Conservation (phyloP, 495 filamentous ascomycete genomes). For the Lasiosphaeriaceae sp. region DNA sequence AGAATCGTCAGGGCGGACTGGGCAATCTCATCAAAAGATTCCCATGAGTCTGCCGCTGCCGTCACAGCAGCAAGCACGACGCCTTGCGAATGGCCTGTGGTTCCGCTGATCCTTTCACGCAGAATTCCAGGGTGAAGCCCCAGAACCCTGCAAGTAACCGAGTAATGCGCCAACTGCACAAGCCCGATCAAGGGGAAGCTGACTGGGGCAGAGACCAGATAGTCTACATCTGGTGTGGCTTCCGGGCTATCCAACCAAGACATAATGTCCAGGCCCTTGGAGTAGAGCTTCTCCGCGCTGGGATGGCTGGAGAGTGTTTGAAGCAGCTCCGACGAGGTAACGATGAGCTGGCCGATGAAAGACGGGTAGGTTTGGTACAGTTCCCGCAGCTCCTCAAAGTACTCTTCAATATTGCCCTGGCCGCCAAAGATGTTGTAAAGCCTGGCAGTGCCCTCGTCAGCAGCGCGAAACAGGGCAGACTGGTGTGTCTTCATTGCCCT, state of each 20-base stretch:
- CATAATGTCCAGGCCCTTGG: constrained; percentile 92
- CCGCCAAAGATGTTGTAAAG: constrained; percentile 94
- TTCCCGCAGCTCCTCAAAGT: constrained; percentile 93
- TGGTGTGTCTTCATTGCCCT: constrained; percentile 83
- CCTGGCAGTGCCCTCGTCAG: constrained; percentile 68
- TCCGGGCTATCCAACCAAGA: constrained; percentile 85
- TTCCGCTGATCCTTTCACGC: constrained; percentile 73
- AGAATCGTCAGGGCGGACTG: constrained; percentile 81
- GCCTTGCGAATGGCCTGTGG: constrained; percentile 96
- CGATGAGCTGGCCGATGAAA: constrained; percentile 81
- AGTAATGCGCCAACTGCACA: constrained; percentile 91
- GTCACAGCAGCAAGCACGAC: constrained; percentile 92
- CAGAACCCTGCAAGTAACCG: constrained; percentile 83
- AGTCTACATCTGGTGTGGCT: constrained; percentile 87
- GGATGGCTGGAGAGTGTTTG: constrained; percentile 80
- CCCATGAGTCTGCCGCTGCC: constrained; percentile 82
- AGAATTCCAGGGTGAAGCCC: constrained; percentile 84
- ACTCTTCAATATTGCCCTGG: constrained; percentile 99
- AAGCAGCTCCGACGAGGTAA: constrained; percentile 73
- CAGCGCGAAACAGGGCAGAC: constrained; percentile 87
- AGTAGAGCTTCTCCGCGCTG: constrained; percentile 87
- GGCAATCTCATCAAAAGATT: constrained; percentile 74
- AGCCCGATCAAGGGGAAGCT: constrained; percentile 95
- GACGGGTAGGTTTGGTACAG: constrained; percentile 86
- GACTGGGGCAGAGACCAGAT: constrained; percentile 94